These are phyloP conservation scores for Debaryomyces maramus DNA, from an alignment of 805 yeast species.

Conservation along the genomic window DNA sequence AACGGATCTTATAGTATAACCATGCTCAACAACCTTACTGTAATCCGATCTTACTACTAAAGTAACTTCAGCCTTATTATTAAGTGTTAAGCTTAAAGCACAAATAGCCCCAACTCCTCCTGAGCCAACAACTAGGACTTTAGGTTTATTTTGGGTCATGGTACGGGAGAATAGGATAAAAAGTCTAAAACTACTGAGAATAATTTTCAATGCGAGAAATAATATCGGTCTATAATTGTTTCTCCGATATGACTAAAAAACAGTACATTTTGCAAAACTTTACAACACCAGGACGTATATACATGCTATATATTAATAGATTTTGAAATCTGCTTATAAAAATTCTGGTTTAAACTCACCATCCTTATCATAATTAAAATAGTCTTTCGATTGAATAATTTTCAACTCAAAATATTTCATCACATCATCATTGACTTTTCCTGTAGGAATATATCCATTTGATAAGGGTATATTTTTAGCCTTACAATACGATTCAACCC, in stretches of 20 bases:
- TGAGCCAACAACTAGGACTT: slow-evolving; percentile 67
- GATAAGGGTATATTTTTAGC: slow-evolving; percentile 10
- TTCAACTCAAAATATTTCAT: slow-evolving; percentile 76
- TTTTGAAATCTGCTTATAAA: no score
- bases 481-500: slow-evolving; percentile 35
- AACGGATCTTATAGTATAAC: slow-evolving; percentile 32
- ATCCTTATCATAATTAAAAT: slow-evolving; percentile 23
- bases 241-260: no score
- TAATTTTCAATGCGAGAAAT: no score
- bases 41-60: slow-evolving; percentile 40
- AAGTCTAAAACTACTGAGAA: no score
- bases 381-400: slow-evolving; percentile 58
- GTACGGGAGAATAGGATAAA: background rate
- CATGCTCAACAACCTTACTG: slow-evolving; percentile 26
- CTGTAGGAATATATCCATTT: slow-evolving; percentile 17
- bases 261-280: no score
- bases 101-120: slow-evolving; percentile 88
- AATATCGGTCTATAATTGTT: no score
- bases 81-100: slow-evolving; percentile 57
- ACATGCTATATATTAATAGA: no score
- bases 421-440: slow-evolving; percentile 55
- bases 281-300: no score
- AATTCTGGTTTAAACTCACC: slow-evolving; percentile 19
- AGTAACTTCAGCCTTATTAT: slow-evolving; percentile 43
- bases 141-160: slow-evolving; percentile 13